These are phyloP conservation scores for Podosphaera leucotricha DNA, from an alignment of 2,329 filamentous ascomycete genomes.

Conservation along the genomic window DNA sequence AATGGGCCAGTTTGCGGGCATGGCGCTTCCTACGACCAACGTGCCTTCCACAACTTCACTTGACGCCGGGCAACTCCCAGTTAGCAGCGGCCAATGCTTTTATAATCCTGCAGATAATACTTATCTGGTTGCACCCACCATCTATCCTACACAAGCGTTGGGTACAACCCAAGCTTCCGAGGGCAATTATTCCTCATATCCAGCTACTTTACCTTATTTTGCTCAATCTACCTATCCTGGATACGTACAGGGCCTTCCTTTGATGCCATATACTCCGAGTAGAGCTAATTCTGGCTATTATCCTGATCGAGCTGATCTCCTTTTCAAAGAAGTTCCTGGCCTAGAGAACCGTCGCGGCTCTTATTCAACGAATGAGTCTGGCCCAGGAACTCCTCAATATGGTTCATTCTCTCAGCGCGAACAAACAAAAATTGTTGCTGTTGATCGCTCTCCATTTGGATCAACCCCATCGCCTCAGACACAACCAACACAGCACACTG, in stretches of 20 bases:
- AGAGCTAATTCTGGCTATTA: constrained; percentile 12
- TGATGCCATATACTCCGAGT: constrained; percentile 14
- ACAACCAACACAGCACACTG: constrained; percentile 16
- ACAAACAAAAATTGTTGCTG: constrained; percentile 30
- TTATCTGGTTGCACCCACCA: constrained; percentile 11
- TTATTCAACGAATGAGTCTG: constrained; percentile 44
- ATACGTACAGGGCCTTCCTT: constrained; percentile 13
- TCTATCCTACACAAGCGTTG: constrained; percentile 14
- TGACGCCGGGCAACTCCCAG: constrained; percentile 12
- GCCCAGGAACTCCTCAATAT: constrained; percentile 41
- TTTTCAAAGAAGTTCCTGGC: constrained; percentile 27
- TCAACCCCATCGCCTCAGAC: constrained; percentile 44
- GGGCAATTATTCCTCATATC: constrained; percentile 12
- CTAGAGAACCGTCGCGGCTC: constrained; percentile 43
- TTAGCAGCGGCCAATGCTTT: constrained; percentile 15
- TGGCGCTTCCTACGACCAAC: constrained; percentile 15
- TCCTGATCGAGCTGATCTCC: constrained; percentile 12
- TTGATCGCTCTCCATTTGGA: constrained; percentile 38
- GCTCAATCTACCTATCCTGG: constrained; percentile 14
- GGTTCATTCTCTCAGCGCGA: constrained; percentile 33
- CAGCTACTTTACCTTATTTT: constrained; percentile 13
- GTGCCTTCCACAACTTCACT: constrained; percentile 15
- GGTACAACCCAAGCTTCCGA: constrained; percentile 12
- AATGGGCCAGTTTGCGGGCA: constrained; percentile 13
- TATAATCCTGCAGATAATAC: constrained; percentile 10